These are phyloP conservation scores for Chlamydomonas eustigma DNA, from an alignment of 139 green algal species.

Conservation along the genomic window DNA sequence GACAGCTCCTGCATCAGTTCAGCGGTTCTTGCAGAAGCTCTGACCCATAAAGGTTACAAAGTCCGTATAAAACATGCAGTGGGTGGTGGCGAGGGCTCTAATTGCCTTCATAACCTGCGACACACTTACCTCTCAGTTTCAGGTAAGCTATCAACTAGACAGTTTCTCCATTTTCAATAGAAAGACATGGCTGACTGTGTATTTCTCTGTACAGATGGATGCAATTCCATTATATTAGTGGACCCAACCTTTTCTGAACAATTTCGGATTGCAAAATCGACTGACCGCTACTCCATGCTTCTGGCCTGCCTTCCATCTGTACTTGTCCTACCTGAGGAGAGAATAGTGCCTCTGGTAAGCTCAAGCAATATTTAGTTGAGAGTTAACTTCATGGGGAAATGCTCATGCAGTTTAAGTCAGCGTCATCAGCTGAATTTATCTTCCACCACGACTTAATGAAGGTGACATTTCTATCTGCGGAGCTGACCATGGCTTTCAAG, in stretches of 20 bases:
- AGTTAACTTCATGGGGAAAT: neutral
- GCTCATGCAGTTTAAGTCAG: neutral
- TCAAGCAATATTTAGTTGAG: neutral
- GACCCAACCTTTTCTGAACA: neutral
- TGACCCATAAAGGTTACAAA: neutral
- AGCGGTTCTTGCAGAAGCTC: neutral
- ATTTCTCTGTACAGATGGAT: neutral
- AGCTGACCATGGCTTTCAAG: constrained; percentile 58
- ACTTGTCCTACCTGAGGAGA: constrained; percentile 37
- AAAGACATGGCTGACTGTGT: constrained; percentile 1
- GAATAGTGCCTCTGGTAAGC: constrained; percentile 32
- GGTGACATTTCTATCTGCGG: constrained; percentile 50
- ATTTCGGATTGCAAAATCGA: neutral
- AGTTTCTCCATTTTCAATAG: neutral
- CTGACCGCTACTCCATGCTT: constrained; percentile 13
- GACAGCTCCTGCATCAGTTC: neutral
- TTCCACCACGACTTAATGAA: constrained; percentile 6
- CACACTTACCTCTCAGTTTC: constrained; percentile 31
- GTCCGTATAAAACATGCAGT: neutral
- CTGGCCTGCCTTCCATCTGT: constrained; percentile 33
- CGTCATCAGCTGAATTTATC: neutral
- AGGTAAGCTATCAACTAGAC: constrained; percentile 13
- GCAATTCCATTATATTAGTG: neutral
- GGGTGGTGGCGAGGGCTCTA: constrained; percentile 25
- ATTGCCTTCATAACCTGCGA: constrained; percentile 45